These are phyloP conservation scores for Yamadazyma epiphylla DNA, from an alignment of 1,139 yeast species.

Conservation along the genomic window DNA sequence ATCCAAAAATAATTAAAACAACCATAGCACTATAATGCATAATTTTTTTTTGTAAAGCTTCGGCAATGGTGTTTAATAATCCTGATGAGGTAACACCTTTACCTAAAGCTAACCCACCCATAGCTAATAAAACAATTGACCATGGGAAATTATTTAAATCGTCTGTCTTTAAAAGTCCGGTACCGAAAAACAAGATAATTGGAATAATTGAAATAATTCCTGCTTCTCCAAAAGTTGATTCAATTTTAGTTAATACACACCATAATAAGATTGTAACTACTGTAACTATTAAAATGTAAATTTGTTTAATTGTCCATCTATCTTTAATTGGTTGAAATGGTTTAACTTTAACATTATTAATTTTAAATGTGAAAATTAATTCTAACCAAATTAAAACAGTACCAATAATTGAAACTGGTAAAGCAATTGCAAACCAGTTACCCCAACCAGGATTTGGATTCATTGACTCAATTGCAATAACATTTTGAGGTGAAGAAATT, in stretches of 20 bases:
- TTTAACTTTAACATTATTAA: constrained; percentile 42
- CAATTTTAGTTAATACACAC: constrained; percentile 72
- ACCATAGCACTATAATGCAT: constrained; percentile 63
- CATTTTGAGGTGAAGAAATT: constrained; percentile 92
- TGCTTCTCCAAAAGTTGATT: constrained; percentile 76
- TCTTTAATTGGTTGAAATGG: constrained; percentile 67
- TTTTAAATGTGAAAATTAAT: constrained; percentile 63
- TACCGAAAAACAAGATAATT: constrained; percentile 78
- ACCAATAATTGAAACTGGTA: constrained; percentile 70
- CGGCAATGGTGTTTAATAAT: constrained; percentile 72
- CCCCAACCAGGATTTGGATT: constrained; percentile 91
- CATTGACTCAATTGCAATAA: constrained; percentile 85
- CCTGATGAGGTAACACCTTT: constrained; percentile 91
- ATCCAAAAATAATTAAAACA: constrained; percentile 72
- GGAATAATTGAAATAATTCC: constrained; percentile 88
- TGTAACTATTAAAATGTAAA: constrained; percentile 65
- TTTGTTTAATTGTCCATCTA: constrained; percentile 66
- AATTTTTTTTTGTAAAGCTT: constrained; percentile 56
- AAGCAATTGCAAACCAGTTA: constrained; percentile 84
- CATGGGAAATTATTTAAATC: constrained; percentile 92
- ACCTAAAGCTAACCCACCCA: constrained; percentile 96
- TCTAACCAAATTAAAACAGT: constrained; percentile 69
- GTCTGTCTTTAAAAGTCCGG: constrained; percentile 77
- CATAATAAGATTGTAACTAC: constrained; percentile 71
- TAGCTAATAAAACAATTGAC: constrained; percentile 89